Evolutionary conservation across 768 basidiomycete species (phyloP).

Genomic region (Pilatotrama ljubarskyi): DNA sequence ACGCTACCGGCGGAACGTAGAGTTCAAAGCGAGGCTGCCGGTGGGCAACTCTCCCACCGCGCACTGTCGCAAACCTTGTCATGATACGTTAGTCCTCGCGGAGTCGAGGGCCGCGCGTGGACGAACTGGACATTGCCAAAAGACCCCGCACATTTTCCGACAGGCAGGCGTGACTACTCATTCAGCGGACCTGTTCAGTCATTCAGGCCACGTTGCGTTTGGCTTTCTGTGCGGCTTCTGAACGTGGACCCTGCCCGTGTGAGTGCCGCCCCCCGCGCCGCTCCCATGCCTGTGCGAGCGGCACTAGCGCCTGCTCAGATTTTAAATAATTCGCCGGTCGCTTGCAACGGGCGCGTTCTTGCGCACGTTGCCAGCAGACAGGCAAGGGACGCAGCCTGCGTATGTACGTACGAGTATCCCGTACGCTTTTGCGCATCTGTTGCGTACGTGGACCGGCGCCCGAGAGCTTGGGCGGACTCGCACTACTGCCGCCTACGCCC

Average conservation of each 20-base stretch:
- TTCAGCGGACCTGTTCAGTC: neutral
- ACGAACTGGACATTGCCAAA: no score
- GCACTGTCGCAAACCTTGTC: neutral
- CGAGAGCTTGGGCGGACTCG: neutral
- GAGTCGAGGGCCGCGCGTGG: no score
- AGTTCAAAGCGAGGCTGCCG: neutral
- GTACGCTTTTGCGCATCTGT: no score
- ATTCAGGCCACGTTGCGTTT: conserved; percentile 5
- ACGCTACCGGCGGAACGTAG: neutral
- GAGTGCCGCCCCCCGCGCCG: neutral
- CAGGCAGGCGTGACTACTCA: no score
- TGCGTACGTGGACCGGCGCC: no score
- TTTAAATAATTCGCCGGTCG: no score
- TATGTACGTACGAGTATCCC: no score
- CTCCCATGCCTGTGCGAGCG: neutral
- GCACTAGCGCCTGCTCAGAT: neutral
- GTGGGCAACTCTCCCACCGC: neutral
- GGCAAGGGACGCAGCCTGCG: neutral
- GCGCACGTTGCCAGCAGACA: neutral
- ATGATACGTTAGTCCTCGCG: no score
- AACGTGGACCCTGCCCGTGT: no score
- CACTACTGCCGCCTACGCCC: neutral
- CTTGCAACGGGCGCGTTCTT: no score
- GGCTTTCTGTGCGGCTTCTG: neutral
- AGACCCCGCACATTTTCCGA: no score